Conservation (phyloP, 345 rosid genomes). For the Trapa incisa region DNA sequence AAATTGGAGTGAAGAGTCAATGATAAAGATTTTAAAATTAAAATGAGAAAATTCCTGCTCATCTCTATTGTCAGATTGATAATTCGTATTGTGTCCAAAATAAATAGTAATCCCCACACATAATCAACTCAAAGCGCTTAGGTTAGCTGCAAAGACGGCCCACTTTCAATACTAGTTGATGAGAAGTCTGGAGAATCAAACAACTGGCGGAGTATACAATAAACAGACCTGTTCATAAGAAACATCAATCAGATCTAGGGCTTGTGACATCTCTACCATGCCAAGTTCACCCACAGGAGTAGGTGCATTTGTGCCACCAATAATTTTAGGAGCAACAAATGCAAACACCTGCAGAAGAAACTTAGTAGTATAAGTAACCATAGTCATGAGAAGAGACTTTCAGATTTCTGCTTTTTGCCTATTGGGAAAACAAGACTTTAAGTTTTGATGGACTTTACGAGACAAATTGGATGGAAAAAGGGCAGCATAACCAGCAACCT, state of each 20-base stretch:
- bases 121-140: not conserved
- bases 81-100: not conserved
- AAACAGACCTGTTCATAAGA: constrained; percentile 64
- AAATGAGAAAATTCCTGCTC: not conserved
- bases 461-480: not conserved
- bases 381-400: not conserved
- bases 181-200: not conserved
- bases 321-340: constrained; percentile 88
- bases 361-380: not conserved
- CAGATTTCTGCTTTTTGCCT: not conserved
- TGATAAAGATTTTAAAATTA: not conserved
- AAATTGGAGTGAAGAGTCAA: not conserved
- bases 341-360: constrained; percentile 56
- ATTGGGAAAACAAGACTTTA: not conserved
- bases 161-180: not conserved
- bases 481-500: not conserved
- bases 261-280: constrained; percentile 98
- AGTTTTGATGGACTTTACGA: not conserved
- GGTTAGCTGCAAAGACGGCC: too few species aligned
- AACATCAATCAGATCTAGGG: constrained; percentile 67
- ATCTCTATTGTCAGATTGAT: not conserved
- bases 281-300: constrained; percentile 98
- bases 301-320: constrained; percentile 80
- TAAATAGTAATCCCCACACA: not conserved
- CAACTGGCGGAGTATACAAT: not conserved